Percentiles rank a stretch among this genome's conserved stretches.
These are phyloP conservation scores for Pharus latifolius DNA, from an alignment of 176 grass and related monocot genomes.

Conservation along the genomic window DNA sequence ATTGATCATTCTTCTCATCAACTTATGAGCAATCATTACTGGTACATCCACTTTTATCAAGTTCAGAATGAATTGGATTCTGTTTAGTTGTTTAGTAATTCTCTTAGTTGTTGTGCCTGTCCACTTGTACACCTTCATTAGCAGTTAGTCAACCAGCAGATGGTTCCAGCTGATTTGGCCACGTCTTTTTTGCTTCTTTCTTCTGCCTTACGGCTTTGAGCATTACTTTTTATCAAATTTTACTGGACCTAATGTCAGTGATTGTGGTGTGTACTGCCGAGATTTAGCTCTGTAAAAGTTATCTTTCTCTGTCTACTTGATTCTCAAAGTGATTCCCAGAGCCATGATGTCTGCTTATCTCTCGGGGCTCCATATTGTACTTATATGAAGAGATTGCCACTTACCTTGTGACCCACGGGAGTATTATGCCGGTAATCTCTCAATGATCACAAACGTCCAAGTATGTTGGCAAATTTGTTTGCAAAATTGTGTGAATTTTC, in stretches of 20 bases:
- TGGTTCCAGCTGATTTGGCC: slow-evolving; percentile 5
- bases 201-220: background rate
- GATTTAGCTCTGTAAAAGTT: slow-evolving; percentile 2
- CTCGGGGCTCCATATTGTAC: background rate
- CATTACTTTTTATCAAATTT: slow-evolving; percentile 21
- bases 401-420: too few species aligned
- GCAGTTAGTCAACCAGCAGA: background rate
- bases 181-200: background rate
- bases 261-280: background rate
- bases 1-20: background rate
- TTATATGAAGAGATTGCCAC: background rate
- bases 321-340: background rate
- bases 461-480: background rate
- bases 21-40: background rate
- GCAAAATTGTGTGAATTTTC: background rate
- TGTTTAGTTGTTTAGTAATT: slow-evolving; percentile 14
- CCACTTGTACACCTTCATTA: background rate
- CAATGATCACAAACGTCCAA: too few species aligned
- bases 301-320: background rate
- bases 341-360: background rate
- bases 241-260: slow-evolving; percentile 2
- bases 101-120: background rate
- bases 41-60: background rate
- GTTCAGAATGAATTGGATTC: background rate
- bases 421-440: too few species aligned